Percentiles rank a stretch among this genome's conserved stretches.
Evolutionary conservation across 106 monocot genomes (phyloP).

Genomic region (Posidonia australis): DNA sequence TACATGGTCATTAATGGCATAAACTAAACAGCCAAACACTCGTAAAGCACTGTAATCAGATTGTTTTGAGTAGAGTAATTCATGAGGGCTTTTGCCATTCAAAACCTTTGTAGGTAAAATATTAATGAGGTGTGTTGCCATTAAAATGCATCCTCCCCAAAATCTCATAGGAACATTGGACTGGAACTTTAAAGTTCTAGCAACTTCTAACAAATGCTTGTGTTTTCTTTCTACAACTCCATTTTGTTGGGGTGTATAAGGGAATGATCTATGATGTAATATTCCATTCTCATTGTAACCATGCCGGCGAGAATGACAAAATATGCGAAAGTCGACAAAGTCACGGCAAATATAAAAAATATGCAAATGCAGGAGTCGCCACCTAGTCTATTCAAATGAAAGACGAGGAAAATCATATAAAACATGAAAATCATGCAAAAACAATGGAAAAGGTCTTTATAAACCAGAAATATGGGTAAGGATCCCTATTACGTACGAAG

Average conservation of each 20-base stretch:
- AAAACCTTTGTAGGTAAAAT: background rate
- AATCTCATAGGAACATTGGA: background rate
- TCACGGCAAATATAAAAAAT: too few relatives aligned
- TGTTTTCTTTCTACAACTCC: slow-evolving; percentile 2
- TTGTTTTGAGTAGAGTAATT: background rate
- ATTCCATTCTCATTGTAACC: background rate
- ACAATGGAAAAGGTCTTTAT: too few relatives aligned
- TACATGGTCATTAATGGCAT: background rate
- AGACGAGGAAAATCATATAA: too few relatives aligned
- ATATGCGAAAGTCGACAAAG: too few relatives aligned
- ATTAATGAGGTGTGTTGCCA: background rate
- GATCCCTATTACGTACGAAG: too few relatives aligned
- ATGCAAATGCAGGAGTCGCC: too few relatives aligned
- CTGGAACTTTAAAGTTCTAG: background rate
- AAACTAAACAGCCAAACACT: background rate
- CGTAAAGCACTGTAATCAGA: background rate
- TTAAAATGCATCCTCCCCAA: background rate
- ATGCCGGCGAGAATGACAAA: too few relatives aligned
- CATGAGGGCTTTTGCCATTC: too few relatives aligned
- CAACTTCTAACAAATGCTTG: background rate
- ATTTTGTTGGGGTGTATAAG: slow-evolving; percentile 14
- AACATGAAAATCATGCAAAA: too few relatives aligned
- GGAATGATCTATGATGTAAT: slow-evolving; percentile 3
- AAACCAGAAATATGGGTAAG: too few relatives aligned
- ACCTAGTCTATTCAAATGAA: too few relatives aligned